Evolutionary conservation across 257 asterid genomes (phyloP).

Genomic region (Ehretia macrophylla): DNA sequence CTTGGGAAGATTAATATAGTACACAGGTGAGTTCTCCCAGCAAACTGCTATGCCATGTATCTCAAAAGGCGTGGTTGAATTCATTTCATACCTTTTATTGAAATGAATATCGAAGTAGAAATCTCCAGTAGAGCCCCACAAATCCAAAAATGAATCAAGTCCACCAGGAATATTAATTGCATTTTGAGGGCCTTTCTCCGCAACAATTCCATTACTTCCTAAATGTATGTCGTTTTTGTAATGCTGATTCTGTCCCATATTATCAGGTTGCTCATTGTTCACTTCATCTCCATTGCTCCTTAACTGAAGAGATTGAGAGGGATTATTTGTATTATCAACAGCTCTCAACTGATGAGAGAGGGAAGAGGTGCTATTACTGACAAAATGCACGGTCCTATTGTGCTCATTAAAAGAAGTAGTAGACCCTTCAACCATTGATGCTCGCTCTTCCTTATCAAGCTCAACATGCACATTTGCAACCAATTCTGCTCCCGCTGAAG

Average conservation of each 20-base stretch:
- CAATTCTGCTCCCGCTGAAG: slow-evolving; percentile 25
- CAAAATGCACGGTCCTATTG: slow-evolving; percentile 16
- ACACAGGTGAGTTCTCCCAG: slow-evolving; percentile 87
- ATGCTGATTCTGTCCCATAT: slow-evolving; percentile 28
- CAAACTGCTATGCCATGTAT: slow-evolving; percentile 87
- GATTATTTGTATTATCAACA: slow-evolving; percentile 26
- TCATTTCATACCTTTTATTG: slow-evolving; percentile 61
- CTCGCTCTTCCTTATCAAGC: slow-evolving; percentile 28
- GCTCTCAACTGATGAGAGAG: slow-evolving; percentile 21
- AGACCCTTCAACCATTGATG: slow-evolving; percentile 31
- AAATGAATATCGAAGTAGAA: slow-evolving; percentile 82
- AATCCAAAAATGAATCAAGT: slow-evolving; percentile 70
- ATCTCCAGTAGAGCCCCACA: slow-evolving; percentile 58
- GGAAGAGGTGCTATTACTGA: slow-evolving; percentile 14
- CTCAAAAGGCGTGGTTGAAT: slow-evolving; percentile 64
- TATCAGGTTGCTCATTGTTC: slow-evolving; percentile 24
- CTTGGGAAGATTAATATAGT: slow-evolving; percentile 77
- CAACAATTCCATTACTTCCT: slow-evolving; percentile 28
- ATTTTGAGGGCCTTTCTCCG: slow-evolving; percentile 67
- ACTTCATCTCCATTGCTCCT: slow-evolving; percentile 20
- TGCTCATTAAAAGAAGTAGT: slow-evolving; percentile 17
- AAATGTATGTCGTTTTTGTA: slow-evolving; percentile 23
- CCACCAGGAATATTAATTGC: slow-evolving; percentile 76
- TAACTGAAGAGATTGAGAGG: slow-evolving; percentile 26
- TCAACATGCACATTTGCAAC: slow-evolving; percentile 19